Conservation (phyloP, 202 grass and related monocot species). For the Dendrocalamus latiflorus region DNA sequence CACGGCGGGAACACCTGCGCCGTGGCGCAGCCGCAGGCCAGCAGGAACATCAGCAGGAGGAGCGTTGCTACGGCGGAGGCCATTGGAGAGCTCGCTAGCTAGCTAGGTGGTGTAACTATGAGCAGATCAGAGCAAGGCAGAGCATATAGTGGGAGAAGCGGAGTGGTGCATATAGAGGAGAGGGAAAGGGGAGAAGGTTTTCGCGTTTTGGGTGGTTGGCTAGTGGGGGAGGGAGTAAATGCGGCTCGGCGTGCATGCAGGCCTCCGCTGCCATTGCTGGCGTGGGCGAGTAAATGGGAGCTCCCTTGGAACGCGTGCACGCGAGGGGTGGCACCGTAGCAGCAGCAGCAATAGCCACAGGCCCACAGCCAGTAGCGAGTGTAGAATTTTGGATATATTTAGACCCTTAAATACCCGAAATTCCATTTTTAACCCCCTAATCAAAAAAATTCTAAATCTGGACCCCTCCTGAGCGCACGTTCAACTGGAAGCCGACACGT, state of each 20-base stretch:
- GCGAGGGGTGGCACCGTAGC: too few species aligned
- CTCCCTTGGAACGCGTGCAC: too few species aligned
- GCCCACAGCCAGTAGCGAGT: too few species aligned
- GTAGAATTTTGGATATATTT: too few species aligned
- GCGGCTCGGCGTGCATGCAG: background rate
- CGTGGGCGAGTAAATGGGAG: too few species aligned
- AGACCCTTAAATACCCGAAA: too few species aligned
- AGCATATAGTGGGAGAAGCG: background rate
- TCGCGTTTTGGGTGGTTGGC: constrained; percentile 35
- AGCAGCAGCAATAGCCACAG: too few species aligned
- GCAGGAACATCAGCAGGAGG: background rate
- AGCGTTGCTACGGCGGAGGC: background rate
- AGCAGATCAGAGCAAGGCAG: background rate
- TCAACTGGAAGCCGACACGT: too few species aligned
- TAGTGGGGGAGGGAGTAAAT: constrained; percentile 14
- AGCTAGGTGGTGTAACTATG: background rate
- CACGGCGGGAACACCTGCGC: constrained; percentile 46
- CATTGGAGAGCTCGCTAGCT: constrained; percentile 12
- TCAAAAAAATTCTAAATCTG: too few species aligned
- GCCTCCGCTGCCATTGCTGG: constrained; percentile 14
- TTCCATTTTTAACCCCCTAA: too few species aligned
- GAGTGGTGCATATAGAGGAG: background rate
- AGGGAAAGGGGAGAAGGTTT: constrained; percentile 5
- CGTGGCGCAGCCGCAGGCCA: background rate
- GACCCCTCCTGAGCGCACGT: too few species aligned